Percentiles rank a stretch among this genome's conserved stretches.
phyloP scores from a whole-genome alignment of 768 basidiomycete genomes.

The Crepidotus variabilis region DNA sequence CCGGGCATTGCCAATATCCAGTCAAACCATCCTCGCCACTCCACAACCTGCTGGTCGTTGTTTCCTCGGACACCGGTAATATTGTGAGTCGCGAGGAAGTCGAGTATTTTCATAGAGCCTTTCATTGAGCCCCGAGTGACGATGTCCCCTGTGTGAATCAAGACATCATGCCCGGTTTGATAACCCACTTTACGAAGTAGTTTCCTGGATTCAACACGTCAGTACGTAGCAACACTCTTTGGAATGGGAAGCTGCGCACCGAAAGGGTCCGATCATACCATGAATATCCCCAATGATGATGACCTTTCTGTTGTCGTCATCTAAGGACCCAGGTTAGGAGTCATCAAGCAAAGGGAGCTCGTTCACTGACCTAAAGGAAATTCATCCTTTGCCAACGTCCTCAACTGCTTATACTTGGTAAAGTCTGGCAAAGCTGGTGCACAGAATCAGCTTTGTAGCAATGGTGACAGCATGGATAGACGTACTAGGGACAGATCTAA shows the following conservation, averaged over 20 bases:
- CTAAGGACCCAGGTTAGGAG: constrained; percentile 25
- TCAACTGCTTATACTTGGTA: constrained; percentile 38
- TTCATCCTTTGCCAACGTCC: constrained; percentile 40
- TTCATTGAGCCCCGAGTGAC: constrained; percentile 62
- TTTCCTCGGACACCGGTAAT: constrained; percentile 88
- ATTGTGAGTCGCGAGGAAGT: constrained; percentile 58
- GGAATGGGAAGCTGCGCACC: constrained; percentile 39
- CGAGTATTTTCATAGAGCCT: constrained; percentile 60
- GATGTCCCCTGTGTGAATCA: constrained; percentile 85
- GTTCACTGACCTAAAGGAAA: constrained; percentile 50
- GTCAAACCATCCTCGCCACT: constrained; percentile 85
- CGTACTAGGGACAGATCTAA: not conserved
- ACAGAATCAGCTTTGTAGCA: not conserved
- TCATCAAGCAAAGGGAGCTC: not conserved
- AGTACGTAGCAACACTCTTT: too few species aligned
- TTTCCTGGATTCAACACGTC: constrained; percentile 34
- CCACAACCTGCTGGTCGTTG: constrained; percentile 87
- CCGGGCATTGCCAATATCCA: constrained; percentile 59
- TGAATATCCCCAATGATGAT: constrained; percentile 89
- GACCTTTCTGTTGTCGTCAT: constrained; percentile 48
- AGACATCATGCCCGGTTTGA: constrained; percentile 52
- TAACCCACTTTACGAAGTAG: constrained; percentile 65
- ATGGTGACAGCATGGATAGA: not conserved
- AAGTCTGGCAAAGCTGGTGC: constrained; percentile 51
- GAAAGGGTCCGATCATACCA: constrained; percentile 67